Percentiles rank a stretch among this genome's conserved stretches.
These are phyloP conservation scores for Massarina eburnea DNA, from an alignment of 2,329 filamentous ascomycete genomes.

Conservation along the genomic window DNA sequence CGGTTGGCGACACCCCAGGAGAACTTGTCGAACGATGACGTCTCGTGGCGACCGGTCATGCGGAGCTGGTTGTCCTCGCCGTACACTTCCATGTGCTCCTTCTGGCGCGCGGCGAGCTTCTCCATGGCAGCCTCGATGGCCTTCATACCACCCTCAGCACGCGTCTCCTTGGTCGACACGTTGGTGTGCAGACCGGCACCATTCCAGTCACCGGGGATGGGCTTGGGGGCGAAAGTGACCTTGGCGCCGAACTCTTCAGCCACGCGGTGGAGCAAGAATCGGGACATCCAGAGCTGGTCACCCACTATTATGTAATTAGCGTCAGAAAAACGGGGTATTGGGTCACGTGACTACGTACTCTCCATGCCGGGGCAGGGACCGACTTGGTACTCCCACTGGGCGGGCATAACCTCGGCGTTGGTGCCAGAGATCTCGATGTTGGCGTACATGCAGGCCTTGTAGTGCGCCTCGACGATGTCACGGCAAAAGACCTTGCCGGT, in stretches of 20 bases:
- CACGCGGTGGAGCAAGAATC: conserved; percentile 85
- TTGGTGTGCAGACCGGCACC: conserved; percentile 92
- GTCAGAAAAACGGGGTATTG: conserved; percentile 1
- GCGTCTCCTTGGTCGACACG: conserved; percentile 89
- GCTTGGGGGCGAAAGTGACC: conserved; percentile 95
- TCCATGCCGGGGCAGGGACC: conserved; percentile 85
- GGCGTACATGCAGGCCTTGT: conserved; percentile 86
- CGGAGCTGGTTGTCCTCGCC: conserved; percentile 94
- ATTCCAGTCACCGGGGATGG: conserved; percentile 95
- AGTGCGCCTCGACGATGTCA: conserved; percentile 95
- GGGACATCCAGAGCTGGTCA: conserved; percentile 93
- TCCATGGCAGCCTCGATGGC: conserved; percentile 77
- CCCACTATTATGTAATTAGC: conserved; percentile 63
- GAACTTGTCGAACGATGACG: conserved; percentile 90
- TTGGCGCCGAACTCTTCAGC: conserved; percentile 96
- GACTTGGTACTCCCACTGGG: conserved; percentile 98
- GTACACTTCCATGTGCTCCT: conserved; percentile 77
- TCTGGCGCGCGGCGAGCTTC: conserved; percentile 53
- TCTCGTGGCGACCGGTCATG: conserved; percentile 93
- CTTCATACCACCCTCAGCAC: conserved; percentile 92
- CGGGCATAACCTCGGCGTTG: conserved; percentile 98
- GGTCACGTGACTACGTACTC: conserved; percentile 56
- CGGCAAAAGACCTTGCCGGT: conserved; percentile 96
- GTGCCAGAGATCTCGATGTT: conserved; percentile 94
- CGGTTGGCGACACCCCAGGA: conserved; percentile 94